A percentile compares a stretch with the other conserved stretches of the same genome.
These are phyloP conservation scores for Cladosporium sphaerospermum DNA, from an alignment of 2,329 filamentous ascomycete species.

Conservation along the genomic window DNA sequence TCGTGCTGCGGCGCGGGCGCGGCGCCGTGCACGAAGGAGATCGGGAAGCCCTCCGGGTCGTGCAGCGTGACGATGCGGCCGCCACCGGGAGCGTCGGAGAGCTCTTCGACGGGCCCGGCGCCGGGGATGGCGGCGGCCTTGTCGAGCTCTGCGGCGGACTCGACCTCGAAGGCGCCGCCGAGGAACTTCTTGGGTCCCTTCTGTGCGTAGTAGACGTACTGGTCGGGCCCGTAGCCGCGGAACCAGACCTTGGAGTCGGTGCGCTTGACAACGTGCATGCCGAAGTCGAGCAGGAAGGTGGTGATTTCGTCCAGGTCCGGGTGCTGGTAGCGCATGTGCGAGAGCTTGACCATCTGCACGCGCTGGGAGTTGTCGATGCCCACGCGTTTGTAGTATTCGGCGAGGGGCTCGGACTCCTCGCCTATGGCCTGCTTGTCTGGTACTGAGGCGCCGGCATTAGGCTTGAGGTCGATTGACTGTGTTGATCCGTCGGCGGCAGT, in stretches of 20 bases:
- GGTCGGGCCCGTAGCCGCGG: constrained; percentile 39
- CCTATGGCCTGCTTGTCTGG: constrained; percentile 35
- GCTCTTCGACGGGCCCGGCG: constrained; percentile 27
- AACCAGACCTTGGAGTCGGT: constrained; percentile 36
- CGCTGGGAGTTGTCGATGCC: constrained; percentile 40
- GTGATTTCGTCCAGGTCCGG: constrained; percentile 45
- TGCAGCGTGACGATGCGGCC: constrained; percentile 32
- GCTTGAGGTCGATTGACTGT: constrained; percentile 20
- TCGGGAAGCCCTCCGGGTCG: constrained; percentile 36
- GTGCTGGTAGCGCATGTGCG: constrained; percentile 51
- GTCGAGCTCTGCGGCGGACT: constrained; percentile 37
- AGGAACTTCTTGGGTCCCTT: constrained; percentile 37
- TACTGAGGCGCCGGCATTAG: constrained; percentile 37
- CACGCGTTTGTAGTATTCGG: constrained; percentile 33
- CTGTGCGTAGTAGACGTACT: constrained; percentile 40
- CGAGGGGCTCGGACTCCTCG: constrained; percentile 29
- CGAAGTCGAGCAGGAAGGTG: constrained; percentile 41
- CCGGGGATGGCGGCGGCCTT: constrained; percentile 30
- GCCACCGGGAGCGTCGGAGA: constrained; percentile 36
- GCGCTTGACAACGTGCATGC: constrained; percentile 36
- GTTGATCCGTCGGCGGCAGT: constrained; percentile 17
- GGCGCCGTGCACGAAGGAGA: constrained; percentile 38
- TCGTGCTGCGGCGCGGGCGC: constrained; percentile 19
- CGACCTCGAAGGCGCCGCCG: constrained; percentile 40
- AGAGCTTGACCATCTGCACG: constrained; percentile 42